Percentiles rank a stretch among this genome's conserved stretches.
phyloP scores from a whole-genome alignment of 2,329 filamentous ascomycete species.

The Lecanosticta acicola region DNA sequence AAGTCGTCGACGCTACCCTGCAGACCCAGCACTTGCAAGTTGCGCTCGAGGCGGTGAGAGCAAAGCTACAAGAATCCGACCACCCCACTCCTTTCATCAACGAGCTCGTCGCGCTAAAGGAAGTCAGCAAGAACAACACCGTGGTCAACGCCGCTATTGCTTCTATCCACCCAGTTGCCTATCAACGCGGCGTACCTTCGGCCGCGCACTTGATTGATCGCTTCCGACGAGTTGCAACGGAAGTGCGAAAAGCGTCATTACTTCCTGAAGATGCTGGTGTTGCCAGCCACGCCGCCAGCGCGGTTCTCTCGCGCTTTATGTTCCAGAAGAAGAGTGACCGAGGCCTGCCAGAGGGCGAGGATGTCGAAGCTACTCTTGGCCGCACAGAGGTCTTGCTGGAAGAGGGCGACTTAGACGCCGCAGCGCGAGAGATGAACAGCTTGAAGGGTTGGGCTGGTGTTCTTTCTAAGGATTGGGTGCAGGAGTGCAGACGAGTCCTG shows the following conservation, averaged over 20 bases:
- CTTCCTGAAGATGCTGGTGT: constrained; percentile 91
- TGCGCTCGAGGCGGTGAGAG: constrained; percentile 85
- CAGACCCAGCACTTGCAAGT: constrained; percentile 95
- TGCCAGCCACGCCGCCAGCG: constrained; percentile 85
- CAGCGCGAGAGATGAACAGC: constrained; percentile 90
- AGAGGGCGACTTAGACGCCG: constrained; percentile 85
- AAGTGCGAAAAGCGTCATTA: constrained; percentile 90
- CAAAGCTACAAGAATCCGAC: constrained; percentile 68
- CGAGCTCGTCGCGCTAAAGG: constrained; percentile 90
- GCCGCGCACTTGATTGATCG: constrained; percentile 84
- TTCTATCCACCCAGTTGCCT: constrained; percentile 90
- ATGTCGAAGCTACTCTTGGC: constrained; percentile 89
- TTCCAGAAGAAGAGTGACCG: constrained; percentile 70
- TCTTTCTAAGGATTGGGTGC: constrained; percentile 87
- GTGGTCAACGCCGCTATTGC: constrained; percentile 90
- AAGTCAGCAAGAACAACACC: constrained; percentile 69
- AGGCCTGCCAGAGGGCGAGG: constrained; percentile 71
- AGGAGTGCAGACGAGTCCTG: constrained; percentile 82
- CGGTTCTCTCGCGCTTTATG: constrained; percentile 84
- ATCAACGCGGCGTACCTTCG: constrained; percentile 84
- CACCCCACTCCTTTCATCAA: constrained; percentile 76
- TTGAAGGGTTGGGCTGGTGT: constrained; percentile 93
- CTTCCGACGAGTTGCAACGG: constrained; percentile 84
- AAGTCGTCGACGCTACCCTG: constrained; percentile 82
- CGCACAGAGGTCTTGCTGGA: constrained; percentile 86